These are phyloP conservation scores for Brettanomyces naardenensis DNA, from an alignment of 805 yeast genomes.

Conservation along the genomic window DNA sequence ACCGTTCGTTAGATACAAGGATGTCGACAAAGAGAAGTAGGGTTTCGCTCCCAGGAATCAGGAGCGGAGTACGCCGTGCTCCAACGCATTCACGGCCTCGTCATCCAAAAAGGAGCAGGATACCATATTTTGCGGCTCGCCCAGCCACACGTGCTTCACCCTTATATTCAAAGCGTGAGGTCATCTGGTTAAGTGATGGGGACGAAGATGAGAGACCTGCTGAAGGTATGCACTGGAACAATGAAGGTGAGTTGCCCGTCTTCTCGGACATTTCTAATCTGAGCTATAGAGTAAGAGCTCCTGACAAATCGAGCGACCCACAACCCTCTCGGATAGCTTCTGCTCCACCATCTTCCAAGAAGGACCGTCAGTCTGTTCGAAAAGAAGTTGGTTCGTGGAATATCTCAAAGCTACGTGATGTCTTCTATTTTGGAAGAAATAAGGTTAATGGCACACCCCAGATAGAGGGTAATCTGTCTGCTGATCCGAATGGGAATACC, in stretches of 20 bases:
- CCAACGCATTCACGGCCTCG: neutral
- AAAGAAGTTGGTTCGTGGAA: neutral
- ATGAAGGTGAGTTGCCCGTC: no score
- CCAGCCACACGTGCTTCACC: neutral
- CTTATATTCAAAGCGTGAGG: neutral
- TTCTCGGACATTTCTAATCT: no score
- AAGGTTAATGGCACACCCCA: conserved; percentile 21
- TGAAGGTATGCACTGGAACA: no score
- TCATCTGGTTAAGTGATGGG: conserved; percentile 1
- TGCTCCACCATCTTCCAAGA: neutral
- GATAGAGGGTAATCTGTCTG: conserved; percentile 13
- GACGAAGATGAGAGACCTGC: neutral
- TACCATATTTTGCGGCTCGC: no score
- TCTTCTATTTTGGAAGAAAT: conserved; percentile 18
- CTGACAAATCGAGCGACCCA: neutral
- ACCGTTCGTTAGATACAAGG: neutral
- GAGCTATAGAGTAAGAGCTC: neutral
- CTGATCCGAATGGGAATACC: neutral
- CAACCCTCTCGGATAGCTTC: neutral
- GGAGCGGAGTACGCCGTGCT: neutral
- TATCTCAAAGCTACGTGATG: neutral
- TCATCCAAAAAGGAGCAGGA: neutral
- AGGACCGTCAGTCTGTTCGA: neutral
- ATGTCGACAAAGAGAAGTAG: neutral
- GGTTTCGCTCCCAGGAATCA: neutral